Percentiles rank a stretch among this genome's conserved stretches.
phyloP scores from a whole-genome alignment of 257 asterid species.

The Apocynum venetum region DNA sequence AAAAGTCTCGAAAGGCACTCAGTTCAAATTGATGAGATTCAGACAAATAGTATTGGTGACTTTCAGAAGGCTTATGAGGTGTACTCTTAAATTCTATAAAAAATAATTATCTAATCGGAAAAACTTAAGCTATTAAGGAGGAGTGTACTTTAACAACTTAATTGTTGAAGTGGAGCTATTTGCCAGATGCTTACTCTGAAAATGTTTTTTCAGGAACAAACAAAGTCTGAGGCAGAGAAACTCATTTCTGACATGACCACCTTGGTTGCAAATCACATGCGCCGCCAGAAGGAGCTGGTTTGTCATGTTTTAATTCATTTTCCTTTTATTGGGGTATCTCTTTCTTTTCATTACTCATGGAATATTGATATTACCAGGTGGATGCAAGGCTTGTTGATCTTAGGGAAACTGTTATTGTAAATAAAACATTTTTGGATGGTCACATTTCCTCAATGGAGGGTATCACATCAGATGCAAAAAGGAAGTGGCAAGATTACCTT shows the following conservation, averaged over 20 bases:
- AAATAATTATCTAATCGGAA: neutral
- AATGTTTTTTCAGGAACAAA: conserved; percentile 48
- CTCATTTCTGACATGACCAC: conserved; percentile 72
- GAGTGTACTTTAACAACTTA: neutral
- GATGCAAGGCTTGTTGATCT: conserved; percentile 56
- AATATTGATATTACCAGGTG: conserved; percentile 38
- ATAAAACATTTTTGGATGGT: conserved; percentile 56
- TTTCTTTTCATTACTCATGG: conserved; percentile 10
- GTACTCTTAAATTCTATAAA: neutral
- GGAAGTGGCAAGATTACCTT: conserved; percentile 83
- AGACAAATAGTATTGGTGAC: conserved; percentile 52
- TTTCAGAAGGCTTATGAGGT: conserved; percentile 77
- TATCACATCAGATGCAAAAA: conserved; percentile 66
- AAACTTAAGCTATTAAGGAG: neutral
- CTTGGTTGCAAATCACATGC: conserved; percentile 62
- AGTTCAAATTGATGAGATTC: conserved; percentile 39
- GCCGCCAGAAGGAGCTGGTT: conserved; percentile 75
- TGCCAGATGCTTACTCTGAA: conserved; percentile 16
- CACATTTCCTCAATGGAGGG: conserved; percentile 60
- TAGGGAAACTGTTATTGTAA: conserved; percentile 51
- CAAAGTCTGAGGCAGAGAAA: conserved; percentile 62
- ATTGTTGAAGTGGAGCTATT: conserved; percentile 3
- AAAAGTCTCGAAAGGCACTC: conserved; percentile 55
- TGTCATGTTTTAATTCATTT: conserved; percentile 12
- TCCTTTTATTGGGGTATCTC: neutral